phyloP scores from a whole-genome alignment of 257 asterid species.

The Thymus mandschuricus region DNA sequence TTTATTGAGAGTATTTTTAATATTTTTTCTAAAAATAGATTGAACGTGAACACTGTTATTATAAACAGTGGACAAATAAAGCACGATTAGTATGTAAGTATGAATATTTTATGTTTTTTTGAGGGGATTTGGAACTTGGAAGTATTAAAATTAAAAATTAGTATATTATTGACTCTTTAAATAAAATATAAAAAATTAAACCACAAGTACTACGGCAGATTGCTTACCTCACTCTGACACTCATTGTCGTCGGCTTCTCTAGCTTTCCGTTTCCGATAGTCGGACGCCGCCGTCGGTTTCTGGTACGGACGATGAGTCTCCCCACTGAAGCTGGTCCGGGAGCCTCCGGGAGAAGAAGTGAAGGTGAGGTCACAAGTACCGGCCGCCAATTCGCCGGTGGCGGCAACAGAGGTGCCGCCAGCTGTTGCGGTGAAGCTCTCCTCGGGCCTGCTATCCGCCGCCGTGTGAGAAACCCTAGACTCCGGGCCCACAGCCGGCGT shows the following conservation, averaged over 20 bases:
- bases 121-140: too few species aligned
- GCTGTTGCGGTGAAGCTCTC: slow-evolving; percentile 28
- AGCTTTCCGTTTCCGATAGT: slow-evolving; percentile 70
- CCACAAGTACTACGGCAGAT: not conserved
- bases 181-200: not conserved
- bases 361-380: slow-evolving; percentile 52
- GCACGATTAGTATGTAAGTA: too few species aligned
- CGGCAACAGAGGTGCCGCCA: slow-evolving; percentile 31
- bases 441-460: slow-evolving; percentile 34
- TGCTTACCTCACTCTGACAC: slow-evolving; percentile 68
- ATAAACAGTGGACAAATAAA: too few species aligned
- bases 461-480: slow-evolving; percentile 37
- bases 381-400: slow-evolving; percentile 36
- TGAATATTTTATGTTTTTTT: too few species aligned
- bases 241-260: slow-evolving; percentile 59
- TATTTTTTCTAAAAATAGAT: too few species aligned
- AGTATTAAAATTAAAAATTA: too few species aligned
- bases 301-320: slow-evolving; percentile 37
- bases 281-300: slow-evolving; percentile 32
- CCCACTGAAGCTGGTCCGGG: slow-evolving; percentile 54
- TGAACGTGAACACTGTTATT: too few species aligned
- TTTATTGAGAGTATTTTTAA: too few species aligned
- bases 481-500: slow-evolving; percentile 44
- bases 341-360: slow-evolving; percentile 64
- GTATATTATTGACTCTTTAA: not conserved